Evolutionary conservation across 106 monocot species (phyloP), one percentile per base, ranked within the genome.

Genomic region (Apostasia shenzhenica): DNA sequence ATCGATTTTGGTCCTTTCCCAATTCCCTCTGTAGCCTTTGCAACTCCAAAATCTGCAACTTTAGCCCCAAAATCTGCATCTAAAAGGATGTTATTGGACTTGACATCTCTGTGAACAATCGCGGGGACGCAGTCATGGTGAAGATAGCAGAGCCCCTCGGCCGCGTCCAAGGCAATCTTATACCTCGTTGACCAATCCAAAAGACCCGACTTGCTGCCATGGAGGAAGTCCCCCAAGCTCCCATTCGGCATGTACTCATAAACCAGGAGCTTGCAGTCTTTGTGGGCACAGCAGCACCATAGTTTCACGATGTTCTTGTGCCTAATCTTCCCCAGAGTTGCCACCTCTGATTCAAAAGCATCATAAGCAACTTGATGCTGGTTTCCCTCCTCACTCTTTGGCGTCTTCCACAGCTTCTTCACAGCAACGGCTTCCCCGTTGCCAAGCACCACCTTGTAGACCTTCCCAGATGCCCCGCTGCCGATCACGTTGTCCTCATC

Each of bases 31-130:
- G 63, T 7, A 13, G 70, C 41, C 68, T 75, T 85, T 0, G 81
- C 85, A 55, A 85, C 78, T 3, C 85, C 81, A 41, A 85, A 85
- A 47, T 85, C 84, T 4, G 81, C 59, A 52, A 76, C 69, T 61
- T 61, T 68, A 6, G 76, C 76, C 41, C 76, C 69, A 48, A 61
- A 69, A 1, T 76, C 61, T 8, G 62, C 68, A 54, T 76, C 76
- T 11, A 76, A 54, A 6, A 76, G 43, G 1, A 76, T 76, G 67
- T 76, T 76, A 54, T 69, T 76, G 6, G 76, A 76, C 51, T 76
- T 76, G 38, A 76, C 61, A 76, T 76, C 76, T 62, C 76, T 43
- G 45, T 76, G 76, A 42, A 76, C 67, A 45, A 76, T 76, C 1
- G 76, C 38, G 1, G 76, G 76, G 6, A 69, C 26, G 38, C 76